These are phyloP conservation scores for Picea glauca DNA, from an alignment of 75 land plant genomes.

Conservation along the genomic window DNA sequence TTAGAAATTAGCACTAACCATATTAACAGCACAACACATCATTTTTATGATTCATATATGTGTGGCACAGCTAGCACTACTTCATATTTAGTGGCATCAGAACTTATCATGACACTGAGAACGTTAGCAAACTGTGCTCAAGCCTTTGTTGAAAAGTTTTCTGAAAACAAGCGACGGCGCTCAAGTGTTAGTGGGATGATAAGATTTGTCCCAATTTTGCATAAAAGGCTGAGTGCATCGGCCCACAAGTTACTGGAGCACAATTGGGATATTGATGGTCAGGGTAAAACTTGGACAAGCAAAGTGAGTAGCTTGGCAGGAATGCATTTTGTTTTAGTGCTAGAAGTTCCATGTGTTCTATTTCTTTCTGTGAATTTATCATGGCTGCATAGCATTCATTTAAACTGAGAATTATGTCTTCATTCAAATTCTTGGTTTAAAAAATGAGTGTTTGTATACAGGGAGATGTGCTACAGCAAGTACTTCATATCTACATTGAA, in stretches of 20 bases:
- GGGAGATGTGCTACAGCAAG: conserved; percentile 68
- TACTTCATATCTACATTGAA: conserved; percentile 55
- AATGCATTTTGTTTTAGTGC: conserved; percentile 1
- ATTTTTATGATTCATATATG: neutral
- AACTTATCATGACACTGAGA: conserved; percentile 60
- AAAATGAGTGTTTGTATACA: conserved; percentile 19
- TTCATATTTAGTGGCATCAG: conserved; percentile 5
- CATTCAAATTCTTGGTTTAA: neutral
- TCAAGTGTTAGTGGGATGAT: conserved; percentile 12
- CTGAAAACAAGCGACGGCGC: conserved; percentile 23
- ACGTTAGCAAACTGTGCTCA: conserved; percentile 45
- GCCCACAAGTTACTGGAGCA: conserved; percentile 62
- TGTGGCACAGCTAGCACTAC: neutral
- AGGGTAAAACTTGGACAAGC: conserved; percentile 40
- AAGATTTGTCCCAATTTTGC: conserved; percentile 32
- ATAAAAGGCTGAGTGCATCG: conserved; percentile 43
- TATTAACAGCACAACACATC: neutral
- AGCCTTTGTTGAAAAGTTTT: conserved; percentile 19
- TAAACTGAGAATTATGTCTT: neutral
- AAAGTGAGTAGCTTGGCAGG: conserved; percentile 35
- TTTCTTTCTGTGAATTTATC: neutral
- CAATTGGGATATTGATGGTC: conserved; percentile 42
- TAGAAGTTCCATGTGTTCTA: neutral
- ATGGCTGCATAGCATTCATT: neutral
- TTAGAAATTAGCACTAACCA: neutral